These are phyloP conservation scores for Zoysia matrella DNA, from an alignment of 202 grass and related monocot species.

Conservation along the genomic window DNA sequence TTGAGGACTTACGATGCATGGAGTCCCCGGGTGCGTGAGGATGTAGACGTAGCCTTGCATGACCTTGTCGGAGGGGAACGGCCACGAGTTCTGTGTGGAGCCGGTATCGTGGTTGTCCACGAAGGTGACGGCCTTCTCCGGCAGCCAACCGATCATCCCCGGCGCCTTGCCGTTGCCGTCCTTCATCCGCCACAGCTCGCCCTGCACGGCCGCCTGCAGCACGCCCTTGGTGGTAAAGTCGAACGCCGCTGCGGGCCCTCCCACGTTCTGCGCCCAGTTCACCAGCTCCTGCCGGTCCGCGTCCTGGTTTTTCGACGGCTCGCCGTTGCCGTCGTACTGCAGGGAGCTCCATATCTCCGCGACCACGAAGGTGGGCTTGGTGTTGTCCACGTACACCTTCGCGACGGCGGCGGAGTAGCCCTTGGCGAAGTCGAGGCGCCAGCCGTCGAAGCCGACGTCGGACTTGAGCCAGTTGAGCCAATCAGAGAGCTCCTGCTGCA, in stretches of 20 bases:
- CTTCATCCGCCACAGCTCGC: conserved; percentile 73
- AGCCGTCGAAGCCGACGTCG: conserved; percentile 81
- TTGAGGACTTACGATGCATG: conserved; percentile 63
- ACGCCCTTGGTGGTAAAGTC: conserved; percentile 94
- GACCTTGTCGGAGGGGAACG: conserved; percentile 84
- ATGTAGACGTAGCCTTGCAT: conserved; percentile 48
- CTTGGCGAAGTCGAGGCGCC: conserved; percentile 87
- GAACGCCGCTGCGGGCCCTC: conserved; percentile 63
- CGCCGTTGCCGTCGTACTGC: conserved; percentile 58
- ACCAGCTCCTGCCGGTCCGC: conserved; percentile 63
- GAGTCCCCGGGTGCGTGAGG: conserved; percentile 68
- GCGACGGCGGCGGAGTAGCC: conserved; percentile 72
- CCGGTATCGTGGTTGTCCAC: conserved; percentile 93
- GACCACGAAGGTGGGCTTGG: conserved; percentile 59
- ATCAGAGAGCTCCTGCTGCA: conserved; percentile 83
- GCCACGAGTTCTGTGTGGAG: conserved; percentile 73
- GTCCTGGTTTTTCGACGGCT: conserved; percentile 75
- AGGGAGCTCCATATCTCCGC: conserved; percentile 86
- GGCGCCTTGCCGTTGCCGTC: conserved; percentile 66
- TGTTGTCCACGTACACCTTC: conserved; percentile 64
- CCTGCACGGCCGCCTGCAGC: conserved; percentile 69
- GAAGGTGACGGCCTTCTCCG: conserved; percentile 85
- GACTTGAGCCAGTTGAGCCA: conserved; percentile 89
- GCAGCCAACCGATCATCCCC: conserved; percentile 73
- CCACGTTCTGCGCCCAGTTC: conserved; percentile 68